Conservation (phyloP, 108 stramenopile genomes). For the Fistulifera solaris region DNA sequence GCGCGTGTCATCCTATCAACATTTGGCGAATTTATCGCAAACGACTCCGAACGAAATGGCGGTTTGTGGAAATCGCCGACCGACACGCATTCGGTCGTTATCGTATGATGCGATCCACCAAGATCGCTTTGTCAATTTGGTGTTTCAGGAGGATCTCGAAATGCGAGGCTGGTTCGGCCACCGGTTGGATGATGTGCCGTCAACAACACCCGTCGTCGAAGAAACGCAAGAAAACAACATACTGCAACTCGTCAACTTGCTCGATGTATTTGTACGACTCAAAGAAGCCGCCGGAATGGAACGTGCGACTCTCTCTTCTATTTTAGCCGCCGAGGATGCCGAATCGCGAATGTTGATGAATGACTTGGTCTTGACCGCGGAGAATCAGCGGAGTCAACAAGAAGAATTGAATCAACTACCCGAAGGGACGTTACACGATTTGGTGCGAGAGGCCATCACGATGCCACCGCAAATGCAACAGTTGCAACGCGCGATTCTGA, state of each 20-base stretch:
- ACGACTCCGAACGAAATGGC: neutral
- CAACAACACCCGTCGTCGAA: neutral
- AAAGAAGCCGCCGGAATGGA: slow-evolving; percentile 68
- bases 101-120: neutral
- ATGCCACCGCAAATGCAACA: slow-evolving; percentile 15
- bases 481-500: slow-evolving; percentile 17
- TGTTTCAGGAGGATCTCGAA: neutral
- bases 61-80: too few species aligned
- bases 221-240: neutral
- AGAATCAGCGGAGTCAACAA: slow-evolving; percentile 52
- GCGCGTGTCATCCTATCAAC: neutral
- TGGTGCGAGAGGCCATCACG: slow-evolving; percentile 25
- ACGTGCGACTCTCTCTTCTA: slow-evolving; percentile 39
- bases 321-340: slow-evolving; percentile 26
- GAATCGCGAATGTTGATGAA: slow-evolving; percentile 31
- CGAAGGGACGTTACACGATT: slow-evolving; percentile 19
- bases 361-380: slow-evolving; percentile 59
- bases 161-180: neutral
- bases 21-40: neutral
- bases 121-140: neutral
- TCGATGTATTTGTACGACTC: slow-evolving; percentile 42
- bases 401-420: slow-evolving; percentile 29
- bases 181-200: neutral
- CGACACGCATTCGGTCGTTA: neutral
- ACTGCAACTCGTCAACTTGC: slow-evolving; percentile 22